phyloP scores from a whole-genome alignment of 75 land plant species.

The Selaginella moellendorffii region DNA sequence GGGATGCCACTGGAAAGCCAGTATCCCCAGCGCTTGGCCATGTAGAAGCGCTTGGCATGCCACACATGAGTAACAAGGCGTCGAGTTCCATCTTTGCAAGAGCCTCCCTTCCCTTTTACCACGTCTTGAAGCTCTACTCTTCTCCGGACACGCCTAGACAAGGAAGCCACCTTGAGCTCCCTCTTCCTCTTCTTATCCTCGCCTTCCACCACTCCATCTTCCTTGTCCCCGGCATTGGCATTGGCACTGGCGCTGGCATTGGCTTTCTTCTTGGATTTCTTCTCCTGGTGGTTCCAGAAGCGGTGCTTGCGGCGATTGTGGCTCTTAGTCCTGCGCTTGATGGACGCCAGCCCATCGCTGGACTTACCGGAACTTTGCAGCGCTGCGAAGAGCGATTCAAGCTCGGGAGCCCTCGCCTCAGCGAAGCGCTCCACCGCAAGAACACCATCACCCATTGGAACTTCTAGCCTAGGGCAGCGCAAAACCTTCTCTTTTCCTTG shows the following conservation, averaged over 20 bases:
- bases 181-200: slow-evolving; percentile 3
- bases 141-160: slow-evolving; percentile 40
- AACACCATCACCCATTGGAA: too few species aligned
- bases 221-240: background rate
- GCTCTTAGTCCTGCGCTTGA: slow-evolving; percentile 16
- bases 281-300: slow-evolving; percentile 23
- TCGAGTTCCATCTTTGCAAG: slow-evolving; percentile 55
- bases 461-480: too few species aligned
- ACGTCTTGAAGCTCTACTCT: slow-evolving; percentile 45
- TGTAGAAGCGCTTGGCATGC: slow-evolving; percentile 85
- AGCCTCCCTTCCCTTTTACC: slow-evolving; percentile 24
- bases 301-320: slow-evolving; percentile 23
- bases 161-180: slow-evolving; percentile 13
- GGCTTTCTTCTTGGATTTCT: slow-evolving; percentile 40
- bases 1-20: slow-evolving; percentile 57
- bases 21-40: slow-evolving; percentile 72
- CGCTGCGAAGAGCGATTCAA: slow-evolving; percentile 42
- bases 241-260: slow-evolving; percentile 6
- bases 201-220: background rate
- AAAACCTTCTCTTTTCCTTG: too few species aligned
- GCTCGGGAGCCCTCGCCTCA: slow-evolving; percentile 47
- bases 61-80: slow-evolving; percentile 81
- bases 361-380: slow-evolving; percentile 21
- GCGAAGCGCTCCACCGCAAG: slow-evolving; percentile 51
- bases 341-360: background rate